Base-by-base conservation (phyloP, 1,284 basidiomycete species). In the Irpex sp. region DNA sequence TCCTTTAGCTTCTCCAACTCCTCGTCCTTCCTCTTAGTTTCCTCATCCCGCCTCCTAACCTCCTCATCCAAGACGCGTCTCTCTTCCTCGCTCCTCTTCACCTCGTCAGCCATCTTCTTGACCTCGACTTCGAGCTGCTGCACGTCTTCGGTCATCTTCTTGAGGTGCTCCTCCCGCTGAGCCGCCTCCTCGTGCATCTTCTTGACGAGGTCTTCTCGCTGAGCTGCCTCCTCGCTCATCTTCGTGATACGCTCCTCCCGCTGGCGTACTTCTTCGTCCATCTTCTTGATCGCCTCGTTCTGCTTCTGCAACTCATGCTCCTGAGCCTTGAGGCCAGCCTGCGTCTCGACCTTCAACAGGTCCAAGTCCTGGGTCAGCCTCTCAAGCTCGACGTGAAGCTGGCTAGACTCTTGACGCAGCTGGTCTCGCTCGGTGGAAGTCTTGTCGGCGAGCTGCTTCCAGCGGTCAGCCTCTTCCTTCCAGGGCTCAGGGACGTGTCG, bases 381-480 rank as follows among this genome's bases (percentile, higher is more conserved):
- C 62, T 65, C 62, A 59, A 65, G 62, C 55, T 65, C 64, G 56
- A 6, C 37, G 51, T 63, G 62, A 8, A 65, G 64, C 59, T 62
- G 58, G 17, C 48, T 59, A 1, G 64, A 57, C 62, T 65, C 62
- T 5, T 63, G 48, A 2, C 56, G 38, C 37, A 65, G 61, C 51
- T 61, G 21, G 49, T 65, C 64, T 11, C 64, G 52, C 64, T 65
- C 64, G 37, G 64, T 49, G 13, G 48, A 56, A 19, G 64, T 61
- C 62, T 65, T 65, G 62, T 65, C 64, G 9, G 64, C 64, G 26
- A 63, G 54, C 56, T 60, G 52, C 57, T 55, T 60, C 62, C 62
- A 65, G 37, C 62, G 61, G 59, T 65, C 64, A 36, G 60, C 62
- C 59, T 65, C 64, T 36, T 63, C 64, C 59, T 63, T 61, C 64